Base-by-base conservation (phyloP, 495 filamentous ascomycete genomes). In the Chaetomium cochliodes region DNA sequence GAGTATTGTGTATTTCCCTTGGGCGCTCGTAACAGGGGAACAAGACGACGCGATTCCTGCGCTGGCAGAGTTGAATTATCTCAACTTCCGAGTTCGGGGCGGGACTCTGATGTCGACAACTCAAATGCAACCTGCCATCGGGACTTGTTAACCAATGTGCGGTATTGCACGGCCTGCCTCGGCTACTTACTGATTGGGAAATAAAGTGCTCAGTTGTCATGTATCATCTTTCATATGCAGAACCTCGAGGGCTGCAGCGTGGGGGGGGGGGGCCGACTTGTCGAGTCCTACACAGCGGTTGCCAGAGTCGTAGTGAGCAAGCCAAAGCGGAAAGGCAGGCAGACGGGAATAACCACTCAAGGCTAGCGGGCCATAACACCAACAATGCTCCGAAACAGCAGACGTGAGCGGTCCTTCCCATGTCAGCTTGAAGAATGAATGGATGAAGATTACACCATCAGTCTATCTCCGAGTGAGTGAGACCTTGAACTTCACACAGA, bases 151-250 rank as follows among this genome's bases (percentile, higher is more conserved):
- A 22, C 16, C 13, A 25, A 57, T 57, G 54, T 37, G 33, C 54
- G 41, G 44, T 8, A 59, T 20, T 30, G 42, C 13, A 30, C 49
- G 59, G 59, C 30, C 49, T 62, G 49, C 44, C 44, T 62, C 59
- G 59, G 59, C 26, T 25, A n/a, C 20, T 8, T 25, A n/a, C 20
- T 16, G 30, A 53, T 51, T 18, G 23, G 26, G 58, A 33, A 60
- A 49, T 22, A 18, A 28, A 47, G 26, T 26, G 42, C 26, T 30
- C 47, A 9, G 15, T 53, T 30, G 28, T 53, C 13, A 54, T 53
- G 49, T 20, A 22, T 53, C 47, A 54, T 41, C 53, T 62, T 16
- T 54, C 58, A 50, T 49, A 18, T 50, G 58, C 46, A 61, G 47
- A 42, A 42, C 12, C 25, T 39, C 22, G 16, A 46, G 37, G n/a